Conservation (phyloP, 495 filamentous ascomycete genomes). For the Lophiotrema nucula region DNA sequence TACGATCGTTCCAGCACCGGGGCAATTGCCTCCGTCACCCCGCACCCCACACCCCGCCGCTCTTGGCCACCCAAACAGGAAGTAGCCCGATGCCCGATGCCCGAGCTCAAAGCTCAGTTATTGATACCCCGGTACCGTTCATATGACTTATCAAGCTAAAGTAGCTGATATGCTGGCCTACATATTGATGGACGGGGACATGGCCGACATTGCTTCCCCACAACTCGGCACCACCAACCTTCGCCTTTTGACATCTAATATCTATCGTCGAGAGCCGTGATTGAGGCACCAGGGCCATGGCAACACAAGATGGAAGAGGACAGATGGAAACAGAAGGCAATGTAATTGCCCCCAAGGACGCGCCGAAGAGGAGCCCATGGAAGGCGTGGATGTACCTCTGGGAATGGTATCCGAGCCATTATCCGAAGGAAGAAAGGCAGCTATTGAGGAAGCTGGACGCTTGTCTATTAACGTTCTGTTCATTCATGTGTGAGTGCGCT, state of each 20-base stretch:
- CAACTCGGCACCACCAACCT: neutral
- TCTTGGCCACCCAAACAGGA: neutral
- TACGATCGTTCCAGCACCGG: neutral
- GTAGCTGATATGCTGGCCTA: neutral
- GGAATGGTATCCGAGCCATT: conserved; percentile 24
- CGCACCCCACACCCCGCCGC: neutral
- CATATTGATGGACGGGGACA: neutral
- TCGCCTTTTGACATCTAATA: neutral
- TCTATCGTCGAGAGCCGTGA: neutral
- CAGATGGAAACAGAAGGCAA: neutral
- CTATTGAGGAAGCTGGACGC: conserved; percentile 40
- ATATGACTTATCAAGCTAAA: neutral
- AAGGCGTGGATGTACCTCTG: conserved; percentile 24
- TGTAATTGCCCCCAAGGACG: conserved; percentile 15
- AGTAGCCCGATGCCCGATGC: neutral
- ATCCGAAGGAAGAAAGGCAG: conserved; percentile 25
- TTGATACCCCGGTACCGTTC: neutral
- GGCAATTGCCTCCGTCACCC: conserved; percentile 1
- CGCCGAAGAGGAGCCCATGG: conserved; percentile 21
- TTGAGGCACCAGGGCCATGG: neutral
- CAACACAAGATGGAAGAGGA: neutral
- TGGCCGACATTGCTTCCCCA: neutral
- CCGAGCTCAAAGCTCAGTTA: neutral
- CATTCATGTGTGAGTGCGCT: conserved; percentile 39
- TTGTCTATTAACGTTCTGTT: conserved; percentile 43